These are phyloP conservation scores for Stagonosporopsis chrysanthemi DNA, from an alignment of 2,329 filamentous ascomycete species.

Conservation along the genomic window DNA sequence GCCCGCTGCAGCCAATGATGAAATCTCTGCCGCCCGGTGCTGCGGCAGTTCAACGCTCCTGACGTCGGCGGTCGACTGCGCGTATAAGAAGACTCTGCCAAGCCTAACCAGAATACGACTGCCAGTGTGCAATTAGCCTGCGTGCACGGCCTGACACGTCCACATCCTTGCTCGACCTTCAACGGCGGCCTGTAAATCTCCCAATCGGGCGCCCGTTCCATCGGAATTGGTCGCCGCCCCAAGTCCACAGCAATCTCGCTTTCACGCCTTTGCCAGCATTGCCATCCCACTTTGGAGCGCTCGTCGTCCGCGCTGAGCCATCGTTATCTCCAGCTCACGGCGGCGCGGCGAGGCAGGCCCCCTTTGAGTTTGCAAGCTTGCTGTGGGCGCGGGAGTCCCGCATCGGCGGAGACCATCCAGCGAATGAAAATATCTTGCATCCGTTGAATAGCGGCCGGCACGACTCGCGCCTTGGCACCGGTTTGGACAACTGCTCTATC, in stretches of 20 bases:
- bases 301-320: constrained; percentile 7
- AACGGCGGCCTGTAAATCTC: constrained; percentile 34
- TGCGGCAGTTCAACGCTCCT: constrained; percentile 32
- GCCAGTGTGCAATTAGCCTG: constrained; percentile 23
- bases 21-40: constrained; percentile 17
- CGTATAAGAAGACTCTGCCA: constrained; percentile 21
- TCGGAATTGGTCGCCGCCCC: constrained; percentile 23
- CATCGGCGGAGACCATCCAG: not conserved
- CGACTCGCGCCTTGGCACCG: constrained; percentile 22
- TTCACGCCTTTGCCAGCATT: constrained; percentile 18
- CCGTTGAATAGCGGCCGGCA: constrained; percentile 21
- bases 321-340: constrained; percentile 4
- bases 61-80: constrained; percentile 34
- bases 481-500: constrained; percentile 17
- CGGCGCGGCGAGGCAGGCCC: constrained; percentile 11
- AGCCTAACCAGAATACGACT: constrained; percentile 25
- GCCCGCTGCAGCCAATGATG: constrained; percentile 24
- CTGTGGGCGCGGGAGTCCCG: constrained; percentile 23
- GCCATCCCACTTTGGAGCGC: constrained; percentile 9
- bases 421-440: constrained; percentile 13
- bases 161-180: constrained; percentile 25
- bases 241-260: constrained; percentile 24
- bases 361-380: constrained; percentile 18
- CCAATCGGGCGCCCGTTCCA: constrained; percentile 19
- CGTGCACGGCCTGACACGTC: constrained; percentile 33